phyloP scores from a whole-genome alignment of 495 filamentous ascomycete species.

The Aspergillus diversus region DNA sequence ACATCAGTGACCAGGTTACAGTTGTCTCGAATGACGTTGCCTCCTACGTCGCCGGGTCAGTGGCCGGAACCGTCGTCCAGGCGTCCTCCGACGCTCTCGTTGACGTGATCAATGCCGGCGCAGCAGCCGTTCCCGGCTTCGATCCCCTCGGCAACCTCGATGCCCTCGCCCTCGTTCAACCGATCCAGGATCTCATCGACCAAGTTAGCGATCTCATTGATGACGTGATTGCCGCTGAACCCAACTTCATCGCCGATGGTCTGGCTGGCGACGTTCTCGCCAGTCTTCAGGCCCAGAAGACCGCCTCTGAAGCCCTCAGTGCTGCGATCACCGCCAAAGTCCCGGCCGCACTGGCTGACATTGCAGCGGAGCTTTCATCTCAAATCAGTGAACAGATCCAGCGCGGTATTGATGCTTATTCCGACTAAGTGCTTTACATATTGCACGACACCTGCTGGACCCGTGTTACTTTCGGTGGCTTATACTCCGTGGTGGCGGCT shows the following conservation, averaged over 20 bases:
- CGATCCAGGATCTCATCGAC: conserved; percentile 34
- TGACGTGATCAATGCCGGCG: conserved; percentile 31
- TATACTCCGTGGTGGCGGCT: too few species aligned
- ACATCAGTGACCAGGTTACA: conserved; percentile 33
- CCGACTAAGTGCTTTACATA: not conserved
- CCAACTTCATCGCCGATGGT: conserved; percentile 34
- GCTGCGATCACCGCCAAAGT: conserved; percentile 37
- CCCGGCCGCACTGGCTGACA: conserved; percentile 26
- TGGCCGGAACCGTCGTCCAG: conserved; percentile 25
- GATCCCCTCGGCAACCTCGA: conserved; percentile 29
- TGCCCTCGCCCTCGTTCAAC: conserved; percentile 32
- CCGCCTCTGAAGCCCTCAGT: conserved; percentile 36
- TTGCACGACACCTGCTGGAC: not conserved
- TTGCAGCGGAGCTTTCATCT: conserved; percentile 31
- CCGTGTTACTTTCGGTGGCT: not conserved
- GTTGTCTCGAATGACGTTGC: conserved; percentile 39
- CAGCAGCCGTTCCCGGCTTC: not conserved
- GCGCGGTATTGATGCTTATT: conserved; percentile 29
- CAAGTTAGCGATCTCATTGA: conserved; percentile 31
- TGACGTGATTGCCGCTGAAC: conserved; percentile 38
- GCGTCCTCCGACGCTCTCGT: conserved; percentile 33
- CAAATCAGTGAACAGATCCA: conserved; percentile 36
- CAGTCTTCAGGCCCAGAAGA: conserved; percentile 29
- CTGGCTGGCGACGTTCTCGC: conserved; percentile 29
- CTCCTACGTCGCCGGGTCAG: conserved; percentile 33